These are phyloP conservation scores for Perkinsus olseni DNA, from an alignment of 169 alveolate species.

Conservation along the genomic window DNA sequence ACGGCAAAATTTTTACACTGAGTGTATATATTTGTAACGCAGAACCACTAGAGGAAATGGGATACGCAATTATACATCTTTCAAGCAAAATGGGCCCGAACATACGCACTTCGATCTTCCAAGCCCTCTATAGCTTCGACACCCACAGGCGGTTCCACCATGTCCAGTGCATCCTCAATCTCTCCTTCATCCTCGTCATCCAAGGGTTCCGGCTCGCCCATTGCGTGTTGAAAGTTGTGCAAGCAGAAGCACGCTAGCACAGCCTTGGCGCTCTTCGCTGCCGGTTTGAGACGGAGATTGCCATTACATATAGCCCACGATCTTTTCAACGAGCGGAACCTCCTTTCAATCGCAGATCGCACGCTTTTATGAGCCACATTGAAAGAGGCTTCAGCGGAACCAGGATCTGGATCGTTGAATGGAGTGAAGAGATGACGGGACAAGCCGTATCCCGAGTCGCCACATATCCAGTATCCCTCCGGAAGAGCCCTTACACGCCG, in stretches of 20 bases:
- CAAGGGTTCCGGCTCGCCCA: neutral
- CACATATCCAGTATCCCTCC: neutral
- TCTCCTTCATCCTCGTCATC: neutral
- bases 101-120: too few relatives aligned
- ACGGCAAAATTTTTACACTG: too few relatives aligned
- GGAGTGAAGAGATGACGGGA: neutral
- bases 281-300: neutral
- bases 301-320: neutral
- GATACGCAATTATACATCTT: too few relatives aligned
- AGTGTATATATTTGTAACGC: too few relatives aligned
- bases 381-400: neutral
- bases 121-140: too few relatives aligned
- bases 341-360: neutral
- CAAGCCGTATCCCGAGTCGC: neutral
- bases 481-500: neutral
- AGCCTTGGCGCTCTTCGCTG: neutral
- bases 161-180: neutral
- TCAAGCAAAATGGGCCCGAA: too few relatives aligned
- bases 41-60: too few relatives aligned
- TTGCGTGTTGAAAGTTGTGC: neutral
- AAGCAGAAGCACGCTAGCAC: neutral
- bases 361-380: neutral
- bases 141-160: neutral
- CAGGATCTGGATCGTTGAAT: neutral
- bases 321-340: neutral